These are phyloP conservation scores for Cucurbitaria berberidis DNA, from an alignment of 2,329 filamentous ascomycete genomes.

Conservation along the genomic window DNA sequence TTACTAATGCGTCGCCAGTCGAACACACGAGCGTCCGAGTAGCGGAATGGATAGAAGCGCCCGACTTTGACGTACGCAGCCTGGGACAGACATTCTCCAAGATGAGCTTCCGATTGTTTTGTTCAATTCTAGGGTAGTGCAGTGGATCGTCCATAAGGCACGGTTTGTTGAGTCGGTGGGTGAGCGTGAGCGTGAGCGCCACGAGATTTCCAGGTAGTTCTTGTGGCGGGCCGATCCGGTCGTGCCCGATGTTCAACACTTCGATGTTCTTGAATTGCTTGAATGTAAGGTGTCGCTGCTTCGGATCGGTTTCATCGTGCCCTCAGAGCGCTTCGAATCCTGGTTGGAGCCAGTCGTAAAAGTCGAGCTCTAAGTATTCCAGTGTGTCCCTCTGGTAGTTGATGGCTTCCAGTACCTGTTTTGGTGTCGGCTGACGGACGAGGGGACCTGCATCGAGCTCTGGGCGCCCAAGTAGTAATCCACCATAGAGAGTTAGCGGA, in stretches of 20 bases:
- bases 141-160: conserved; percentile 1
- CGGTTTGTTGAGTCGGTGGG: background rate
- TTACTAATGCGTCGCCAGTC: background rate
- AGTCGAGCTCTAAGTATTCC: background rate
- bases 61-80: background rate
- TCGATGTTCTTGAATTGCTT: background rate
- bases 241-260: background rate
- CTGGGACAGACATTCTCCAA: background rate
- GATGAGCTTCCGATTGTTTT: background rate
- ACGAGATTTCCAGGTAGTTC: background rate
- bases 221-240: background rate
- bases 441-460: background rate
- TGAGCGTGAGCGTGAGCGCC: background rate
- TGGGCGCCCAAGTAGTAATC: background rate
- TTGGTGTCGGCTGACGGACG: background rate
- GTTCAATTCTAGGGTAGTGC: background rate
- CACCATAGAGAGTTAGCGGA: background rate
- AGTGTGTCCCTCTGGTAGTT: background rate
- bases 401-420: background rate
- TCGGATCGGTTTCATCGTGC: background rate
- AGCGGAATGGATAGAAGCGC: conserved; percentile 1
- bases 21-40: background rate
- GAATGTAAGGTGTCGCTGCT: background rate
- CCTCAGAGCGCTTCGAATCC: background rate
- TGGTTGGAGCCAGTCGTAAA: conserved; percentile 1